These are phyloP conservation scores for Ulmus americana DNA, from an alignment of 331 rosid genomes.

Conservation along the genomic window DNA sequence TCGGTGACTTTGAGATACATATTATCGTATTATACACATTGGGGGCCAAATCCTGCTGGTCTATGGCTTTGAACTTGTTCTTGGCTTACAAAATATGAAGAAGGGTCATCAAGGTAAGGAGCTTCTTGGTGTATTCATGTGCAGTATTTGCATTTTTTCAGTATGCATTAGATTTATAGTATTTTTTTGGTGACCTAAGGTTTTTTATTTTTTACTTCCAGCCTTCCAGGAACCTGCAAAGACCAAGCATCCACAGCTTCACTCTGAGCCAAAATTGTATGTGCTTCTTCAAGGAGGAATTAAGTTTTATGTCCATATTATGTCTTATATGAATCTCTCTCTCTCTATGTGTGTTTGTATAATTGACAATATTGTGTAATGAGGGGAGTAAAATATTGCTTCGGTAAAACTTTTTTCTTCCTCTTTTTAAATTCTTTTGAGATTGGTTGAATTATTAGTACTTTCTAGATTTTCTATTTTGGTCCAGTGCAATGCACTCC, in stretches of 20 bases:
- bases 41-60: conserved; percentile 81
- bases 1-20: conserved; percentile 57
- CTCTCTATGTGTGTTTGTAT: not conserved
- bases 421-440: too few species aligned
- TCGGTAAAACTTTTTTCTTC: too few species aligned
- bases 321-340: not conserved
- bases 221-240: conserved; percentile 77
- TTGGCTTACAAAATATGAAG: conserved; percentile 81
- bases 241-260: conserved; percentile 98
- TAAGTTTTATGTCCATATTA: conserved; percentile 29
- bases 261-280: conserved; percentile 93
- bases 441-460: too few species aligned
- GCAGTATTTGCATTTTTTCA: not conserved
- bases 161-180: too few species aligned
- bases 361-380: not conserved
- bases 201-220: conserved; percentile 23
- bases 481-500: too few species aligned
- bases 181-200: not conserved
- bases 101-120: conserved; percentile 31
- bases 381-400: not conserved
- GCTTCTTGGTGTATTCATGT: not conserved
- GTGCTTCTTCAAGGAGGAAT: conserved; percentile 99
- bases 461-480: too few species aligned
- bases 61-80: conserved; percentile 67
- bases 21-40: conserved; percentile 63